phyloP scores from a whole-genome alignment of 2,329 filamentous ascomycete species.

The Hypoxylon sp. region DNA sequence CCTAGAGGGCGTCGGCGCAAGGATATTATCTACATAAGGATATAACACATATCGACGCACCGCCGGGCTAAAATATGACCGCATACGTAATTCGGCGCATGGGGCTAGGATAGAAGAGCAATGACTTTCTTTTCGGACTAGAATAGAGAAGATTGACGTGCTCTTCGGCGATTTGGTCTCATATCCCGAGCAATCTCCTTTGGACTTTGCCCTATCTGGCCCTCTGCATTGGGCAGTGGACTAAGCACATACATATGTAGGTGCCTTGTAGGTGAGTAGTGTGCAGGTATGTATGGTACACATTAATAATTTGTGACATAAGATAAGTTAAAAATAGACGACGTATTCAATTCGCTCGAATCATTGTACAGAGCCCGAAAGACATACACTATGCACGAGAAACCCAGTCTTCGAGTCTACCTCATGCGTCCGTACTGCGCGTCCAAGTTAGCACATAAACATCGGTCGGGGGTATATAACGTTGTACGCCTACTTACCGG shows the following conservation, averaged over 20 bases:
- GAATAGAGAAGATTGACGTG: not conserved
- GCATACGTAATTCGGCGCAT: conserved; percentile 12
- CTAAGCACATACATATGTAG: not conserved
- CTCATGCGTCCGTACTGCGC: conserved; percentile 15
- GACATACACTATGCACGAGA: conserved; percentile 6
- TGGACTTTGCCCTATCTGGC: conserved; percentile 3
- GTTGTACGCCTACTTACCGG: conserved; percentile 26
- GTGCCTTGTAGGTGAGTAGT: too few relatives aligned
- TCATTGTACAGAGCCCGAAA: not conserved
- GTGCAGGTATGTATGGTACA: conserved; percentile 3
- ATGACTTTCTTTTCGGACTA: not conserved
- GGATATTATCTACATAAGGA: not conserved
- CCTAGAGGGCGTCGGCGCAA: not conserved
- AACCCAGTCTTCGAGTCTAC: not conserved
- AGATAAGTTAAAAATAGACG: conserved; percentile 10
- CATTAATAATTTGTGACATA: not conserved
- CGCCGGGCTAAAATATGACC: conserved; percentile 28
- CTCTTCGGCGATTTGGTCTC: conserved; percentile 25
- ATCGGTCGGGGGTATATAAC: not conserved
- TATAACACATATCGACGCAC: not conserved
- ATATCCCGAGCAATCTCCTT: not conserved
- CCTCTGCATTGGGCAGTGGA: not conserved
- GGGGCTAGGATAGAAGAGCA: not conserved
- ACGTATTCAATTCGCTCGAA: not conserved
- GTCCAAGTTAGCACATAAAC: conserved; percentile 9